These are phyloP conservation scores for Choiromyces venosus DNA, from an alignment of 495 filamentous ascomycete genomes.

Conservation along the genomic window DNA sequence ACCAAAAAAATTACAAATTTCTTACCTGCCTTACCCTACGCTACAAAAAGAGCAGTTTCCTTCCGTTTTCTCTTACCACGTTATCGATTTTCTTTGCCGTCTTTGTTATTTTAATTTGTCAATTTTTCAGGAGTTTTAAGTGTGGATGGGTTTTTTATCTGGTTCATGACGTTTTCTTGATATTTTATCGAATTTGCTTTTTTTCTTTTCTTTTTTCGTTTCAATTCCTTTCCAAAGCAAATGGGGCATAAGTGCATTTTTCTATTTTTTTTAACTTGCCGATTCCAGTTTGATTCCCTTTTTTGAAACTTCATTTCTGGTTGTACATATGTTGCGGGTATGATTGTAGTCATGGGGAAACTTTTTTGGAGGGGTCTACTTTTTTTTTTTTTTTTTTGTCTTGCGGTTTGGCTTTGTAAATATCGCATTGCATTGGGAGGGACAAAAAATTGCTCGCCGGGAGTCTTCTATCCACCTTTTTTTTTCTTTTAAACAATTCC, in stretches of 20 bases:
- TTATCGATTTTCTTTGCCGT: background rate
- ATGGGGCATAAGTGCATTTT: background rate
- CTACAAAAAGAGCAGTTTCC: background rate
- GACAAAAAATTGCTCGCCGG: background rate
- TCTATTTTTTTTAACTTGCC: background rate
- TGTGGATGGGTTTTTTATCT: background rate
- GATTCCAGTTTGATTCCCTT: background rate
- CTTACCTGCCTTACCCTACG: background rate
- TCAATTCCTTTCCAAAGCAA: background rate
- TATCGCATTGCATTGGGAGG: slow-evolving; percentile 21
- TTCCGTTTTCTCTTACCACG: background rate
- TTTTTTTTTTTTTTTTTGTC: slow-evolving; percentile 3
- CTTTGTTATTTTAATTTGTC: background rate
- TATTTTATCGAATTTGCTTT: slow-evolving; percentile 4
- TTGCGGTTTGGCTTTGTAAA: slow-evolving; percentile 12
- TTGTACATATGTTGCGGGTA: background rate
- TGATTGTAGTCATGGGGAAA: background rate
- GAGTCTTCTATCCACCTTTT: background rate
- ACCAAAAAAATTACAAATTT: background rate
- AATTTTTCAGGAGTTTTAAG: background rate
- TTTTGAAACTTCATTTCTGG: background rate
- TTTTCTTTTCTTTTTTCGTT: background rate
- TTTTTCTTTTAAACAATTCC: background rate
- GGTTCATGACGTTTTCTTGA: background rate
- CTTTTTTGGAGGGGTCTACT: slow-evolving; percentile 6